These are phyloP conservation scores for Erodium trifolium DNA, from an alignment of 441 rosid species.

Conservation along the genomic window DNA sequence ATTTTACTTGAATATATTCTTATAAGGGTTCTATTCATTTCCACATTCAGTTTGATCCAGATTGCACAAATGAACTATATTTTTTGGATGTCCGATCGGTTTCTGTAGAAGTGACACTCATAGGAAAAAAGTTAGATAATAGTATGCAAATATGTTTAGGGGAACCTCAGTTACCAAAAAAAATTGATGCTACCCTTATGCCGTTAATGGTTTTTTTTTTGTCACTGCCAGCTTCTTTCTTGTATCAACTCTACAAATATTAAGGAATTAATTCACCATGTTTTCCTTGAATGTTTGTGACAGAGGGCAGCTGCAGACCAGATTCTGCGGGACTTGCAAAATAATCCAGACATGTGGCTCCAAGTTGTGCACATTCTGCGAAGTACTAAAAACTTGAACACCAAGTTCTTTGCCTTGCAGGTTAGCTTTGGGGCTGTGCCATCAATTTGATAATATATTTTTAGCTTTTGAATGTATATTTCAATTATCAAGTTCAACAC, in stretches of 20 bases:
- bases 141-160: neutral
- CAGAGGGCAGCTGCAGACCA: slow-evolving; percentile 96
- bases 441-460: neutral
- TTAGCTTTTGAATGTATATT: neutral
- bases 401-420: slow-evolving; percentile 98
- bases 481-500: neutral
- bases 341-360: slow-evolving; percentile 97
- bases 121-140: neutral
- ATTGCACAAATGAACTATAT: neutral
- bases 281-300: slow-evolving; percentile 15
- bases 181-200: neutral
- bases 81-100: neutral
- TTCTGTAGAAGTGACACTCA: neutral
- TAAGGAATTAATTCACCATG: neutral
- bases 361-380: slow-evolving; percentile 95
- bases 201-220: neutral
- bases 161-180: neutral
- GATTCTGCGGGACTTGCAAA: slow-evolving; percentile 91
- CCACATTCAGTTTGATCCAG: neutral
- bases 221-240: neutral
- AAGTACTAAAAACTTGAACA: slow-evolving; percentile 70
- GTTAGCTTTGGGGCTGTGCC: slow-evolving; percentile 26
- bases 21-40: neutral
- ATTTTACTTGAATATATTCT: no score
- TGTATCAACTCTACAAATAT: neutral